These are phyloP conservation scores for Aquilaria yunnanensis DNA, from an alignment of 345 rosid genomes.

Conservation along the genomic window DNA sequence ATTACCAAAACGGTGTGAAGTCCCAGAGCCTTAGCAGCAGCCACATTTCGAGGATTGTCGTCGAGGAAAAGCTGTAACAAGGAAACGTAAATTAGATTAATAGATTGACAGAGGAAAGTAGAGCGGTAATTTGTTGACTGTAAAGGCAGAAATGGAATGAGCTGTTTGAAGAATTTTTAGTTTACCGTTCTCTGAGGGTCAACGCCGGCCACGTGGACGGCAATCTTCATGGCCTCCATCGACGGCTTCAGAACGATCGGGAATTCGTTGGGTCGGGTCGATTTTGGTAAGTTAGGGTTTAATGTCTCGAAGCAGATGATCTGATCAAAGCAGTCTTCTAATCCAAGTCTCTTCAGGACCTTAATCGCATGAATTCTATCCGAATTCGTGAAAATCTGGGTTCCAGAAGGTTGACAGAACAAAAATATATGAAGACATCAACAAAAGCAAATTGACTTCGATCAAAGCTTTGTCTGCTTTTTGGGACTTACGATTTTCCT, in stretches of 20 bases:
- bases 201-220: constrained; percentile 47
- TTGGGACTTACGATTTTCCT: constrained; percentile 58
- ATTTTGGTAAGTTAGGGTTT: constrained; percentile 63
- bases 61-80: constrained; percentile 61
- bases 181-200: constrained; percentile 67
- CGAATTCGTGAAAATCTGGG: constrained; percentile 87
- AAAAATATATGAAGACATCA: background rate
- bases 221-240: constrained; percentile 64
- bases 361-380: constrained; percentile 67
- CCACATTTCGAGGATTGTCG: constrained; percentile 60
- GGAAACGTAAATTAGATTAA: background rate
- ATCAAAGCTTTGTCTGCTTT: background rate
- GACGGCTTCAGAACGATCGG: constrained; percentile 84
- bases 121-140: too few relatives aligned
- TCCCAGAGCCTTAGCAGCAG: constrained; percentile 72
- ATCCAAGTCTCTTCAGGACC: constrained; percentile 45
- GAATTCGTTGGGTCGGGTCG: constrained; percentile 59
- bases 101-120: background rate
- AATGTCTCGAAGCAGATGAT: constrained; percentile 86
- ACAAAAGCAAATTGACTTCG: background rate
- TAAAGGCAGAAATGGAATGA: background rate
- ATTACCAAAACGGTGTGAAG: constrained; percentile 67
- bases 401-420: background rate
- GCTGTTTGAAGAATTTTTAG: background rate
- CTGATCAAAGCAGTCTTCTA: constrained; percentile 80